Evolutionary conservation across 768 basidiomycete species (phyloP).

Genomic region (Tubosaeta sp.): DNA sequence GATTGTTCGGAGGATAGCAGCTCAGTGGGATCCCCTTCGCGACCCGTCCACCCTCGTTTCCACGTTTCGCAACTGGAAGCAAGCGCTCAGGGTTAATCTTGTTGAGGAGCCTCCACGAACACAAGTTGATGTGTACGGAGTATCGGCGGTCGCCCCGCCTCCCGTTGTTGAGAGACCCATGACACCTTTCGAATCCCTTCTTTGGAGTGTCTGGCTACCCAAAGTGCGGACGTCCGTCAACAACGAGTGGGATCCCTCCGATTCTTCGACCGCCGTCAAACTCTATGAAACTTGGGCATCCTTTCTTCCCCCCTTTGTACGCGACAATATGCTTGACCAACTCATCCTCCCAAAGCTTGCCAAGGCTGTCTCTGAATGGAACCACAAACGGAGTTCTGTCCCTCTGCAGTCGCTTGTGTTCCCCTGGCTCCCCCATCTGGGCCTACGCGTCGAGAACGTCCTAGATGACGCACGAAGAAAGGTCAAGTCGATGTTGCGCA

Average conservation of each 20-base stretch:
- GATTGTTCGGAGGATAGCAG: constrained; percentile 63
- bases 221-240: constrained; percentile 91
- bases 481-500: constrained; percentile 70
- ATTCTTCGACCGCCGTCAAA: constrained; percentile 70
- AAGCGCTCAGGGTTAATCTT: constrained; percentile 56
- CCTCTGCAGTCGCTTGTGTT: constrained; percentile 81
- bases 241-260: constrained; percentile 84
- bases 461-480: constrained; percentile 84
- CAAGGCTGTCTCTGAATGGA: constrained; percentile 83
- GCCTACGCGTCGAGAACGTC: constrained; percentile 76
- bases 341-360: constrained; percentile 91
- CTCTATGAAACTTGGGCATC: constrained; percentile 87
- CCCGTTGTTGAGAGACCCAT: constrained; percentile 54
- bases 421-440: constrained; percentile 92
- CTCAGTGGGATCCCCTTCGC: constrained; percentile 80
- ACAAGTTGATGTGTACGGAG: constrained; percentile 58
- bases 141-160: constrained; percentile 30
- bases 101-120: constrained; percentile 40
- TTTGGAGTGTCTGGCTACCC: constrained; percentile 96
- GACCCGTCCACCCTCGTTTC: constrained; percentile 63
- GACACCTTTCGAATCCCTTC: constrained; percentile 91
- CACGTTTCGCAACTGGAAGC: constrained; percentile 67
- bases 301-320: constrained; percentile 85
- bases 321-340: constrained; percentile 94
- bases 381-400: constrained; percentile 49